These are phyloP conservation scores for Aspergillus leporis DNA, from an alignment of 495 filamentous ascomycete genomes.

Conservation along the genomic window DNA sequence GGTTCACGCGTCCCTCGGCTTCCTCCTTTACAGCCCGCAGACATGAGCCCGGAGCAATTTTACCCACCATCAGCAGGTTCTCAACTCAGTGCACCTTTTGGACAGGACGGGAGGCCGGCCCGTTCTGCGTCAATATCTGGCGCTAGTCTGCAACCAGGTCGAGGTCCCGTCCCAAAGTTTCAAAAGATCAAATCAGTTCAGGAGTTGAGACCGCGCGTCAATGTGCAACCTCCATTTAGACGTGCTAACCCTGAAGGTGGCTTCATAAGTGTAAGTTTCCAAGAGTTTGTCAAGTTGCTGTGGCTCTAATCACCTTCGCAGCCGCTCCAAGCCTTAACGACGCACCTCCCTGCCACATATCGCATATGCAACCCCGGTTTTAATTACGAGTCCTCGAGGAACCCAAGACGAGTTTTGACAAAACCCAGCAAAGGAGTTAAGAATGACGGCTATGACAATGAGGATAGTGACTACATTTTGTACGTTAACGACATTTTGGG, in stretches of 20 bases:
- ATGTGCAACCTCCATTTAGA: slow-evolving; percentile 83
- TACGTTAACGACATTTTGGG: slow-evolving; percentile 99
- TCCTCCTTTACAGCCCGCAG: slow-evolving; percentile 69
- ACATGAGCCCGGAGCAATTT: slow-evolving; percentile 61
- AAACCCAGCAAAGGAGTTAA: slow-evolving; percentile 99
- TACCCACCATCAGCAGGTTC: slow-evolving; percentile 70
- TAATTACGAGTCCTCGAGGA: slow-evolving; percentile 99
- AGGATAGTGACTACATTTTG: slow-evolving; percentile 98
- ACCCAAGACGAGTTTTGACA: slow-evolving; percentile 94
- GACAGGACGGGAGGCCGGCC: slow-evolving; percentile 73
- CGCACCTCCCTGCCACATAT: slow-evolving; percentile 91
- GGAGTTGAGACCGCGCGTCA: slow-evolving; percentile 81
- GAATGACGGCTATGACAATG: slow-evolving; percentile 99
- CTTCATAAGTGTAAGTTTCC: slow-evolving; percentile 86
- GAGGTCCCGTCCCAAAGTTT: slow-evolving; percentile 85
- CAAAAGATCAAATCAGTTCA: slow-evolving; percentile 68
- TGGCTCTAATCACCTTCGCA: slow-evolving; percentile 35
- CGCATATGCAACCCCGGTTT: slow-evolving; percentile 97
- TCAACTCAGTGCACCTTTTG: slow-evolving; percentile 70
- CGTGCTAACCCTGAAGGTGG: slow-evolving; percentile 96
- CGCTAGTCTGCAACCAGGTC: slow-evolving; percentile 49
- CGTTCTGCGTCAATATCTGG: slow-evolving; percentile 45
- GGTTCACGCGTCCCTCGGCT: slow-evolving; percentile 50
- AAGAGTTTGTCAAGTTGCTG: background rate
- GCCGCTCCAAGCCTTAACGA: slow-evolving; percentile 95